phyloP scores from a whole-genome alignment of 345 rosid species.

The Rhodamnia argentea region DNA sequence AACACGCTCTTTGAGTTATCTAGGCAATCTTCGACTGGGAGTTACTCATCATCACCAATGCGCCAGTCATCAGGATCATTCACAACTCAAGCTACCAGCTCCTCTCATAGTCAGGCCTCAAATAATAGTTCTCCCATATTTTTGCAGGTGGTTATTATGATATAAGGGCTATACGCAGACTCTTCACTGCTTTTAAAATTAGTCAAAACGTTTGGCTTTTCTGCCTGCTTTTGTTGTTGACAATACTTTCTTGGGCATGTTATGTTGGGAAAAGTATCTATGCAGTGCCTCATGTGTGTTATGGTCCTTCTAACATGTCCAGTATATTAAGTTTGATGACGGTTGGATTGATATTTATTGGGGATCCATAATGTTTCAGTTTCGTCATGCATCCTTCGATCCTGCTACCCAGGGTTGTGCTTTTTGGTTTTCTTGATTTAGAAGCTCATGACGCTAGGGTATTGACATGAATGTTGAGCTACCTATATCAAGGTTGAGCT shows the following conservation, averaged over 20 bases:
- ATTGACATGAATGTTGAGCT: not conserved
- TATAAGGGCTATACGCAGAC: not conserved
- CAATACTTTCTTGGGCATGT: not conserved
- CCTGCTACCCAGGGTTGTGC: not conserved
- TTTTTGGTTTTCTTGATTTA: not conserved
- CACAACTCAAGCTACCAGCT: constrained; percentile 52
- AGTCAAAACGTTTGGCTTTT: not conserved
- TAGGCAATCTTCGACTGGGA: constrained; percentile 72
- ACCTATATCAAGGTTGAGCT: not conserved
- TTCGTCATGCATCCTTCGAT: not conserved
- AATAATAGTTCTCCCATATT: constrained; percentile 89
- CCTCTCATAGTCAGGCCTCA: constrained; percentile 55
- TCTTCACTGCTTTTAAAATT: not conserved
- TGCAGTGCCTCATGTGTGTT: not conserved
- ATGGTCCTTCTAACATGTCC: not conserved
- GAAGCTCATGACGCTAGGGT: not conserved
- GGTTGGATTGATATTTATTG: not conserved
- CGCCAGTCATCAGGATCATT: constrained; percentile 60
- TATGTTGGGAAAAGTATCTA: not conserved
- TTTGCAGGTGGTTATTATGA: constrained; percentile 53
- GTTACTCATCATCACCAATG: constrained; percentile 57
- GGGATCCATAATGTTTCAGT: not conserved
- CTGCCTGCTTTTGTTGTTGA: not conserved
- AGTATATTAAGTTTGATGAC: not conserved
- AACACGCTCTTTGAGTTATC: constrained; percentile 42